Percentiles rank a stretch among this genome's conserved stretches.
These are phyloP conservation scores for Mychonastes homosphaera DNA, from an alignment of 139 green algal species.

Conservation along the genomic window DNA sequence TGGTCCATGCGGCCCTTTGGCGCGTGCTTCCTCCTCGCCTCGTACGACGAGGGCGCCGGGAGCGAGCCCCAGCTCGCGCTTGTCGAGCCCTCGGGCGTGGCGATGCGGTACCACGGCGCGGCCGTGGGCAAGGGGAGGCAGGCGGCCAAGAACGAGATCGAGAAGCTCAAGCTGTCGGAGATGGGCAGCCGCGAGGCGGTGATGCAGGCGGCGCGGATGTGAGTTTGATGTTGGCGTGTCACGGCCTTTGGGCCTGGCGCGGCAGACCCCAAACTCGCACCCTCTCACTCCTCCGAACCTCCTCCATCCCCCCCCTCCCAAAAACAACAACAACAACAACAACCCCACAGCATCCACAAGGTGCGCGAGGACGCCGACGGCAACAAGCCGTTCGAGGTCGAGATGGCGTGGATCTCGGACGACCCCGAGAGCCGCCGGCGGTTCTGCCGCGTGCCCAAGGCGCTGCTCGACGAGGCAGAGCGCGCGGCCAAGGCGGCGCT, in stretches of 20 bases:
- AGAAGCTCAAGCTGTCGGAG: conserved; percentile 89
- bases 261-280: neutral
- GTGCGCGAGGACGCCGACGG: conserved; percentile 92
- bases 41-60: conserved; percentile 63
- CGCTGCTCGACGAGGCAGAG: conserved; percentile 61
- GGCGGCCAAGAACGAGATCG: conserved; percentile 94
- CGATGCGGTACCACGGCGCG: conserved; percentile 79
- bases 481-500: conserved; percentile 66
- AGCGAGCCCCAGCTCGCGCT: conserved; percentile 87
- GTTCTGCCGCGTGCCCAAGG: conserved; percentile 50
- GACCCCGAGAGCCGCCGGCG: conserved; percentile 37
- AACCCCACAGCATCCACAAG: conserved; percentile 56
- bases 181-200: conserved; percentile 83
- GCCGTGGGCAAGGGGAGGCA: conserved; percentile 94
- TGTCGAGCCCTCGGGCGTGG: conserved; percentile 69
- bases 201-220: conserved; percentile 84
- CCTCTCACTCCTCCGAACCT: neutral
- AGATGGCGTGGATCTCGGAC: conserved; percentile 94
- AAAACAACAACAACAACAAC: neutral
- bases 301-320: neutral
- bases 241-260: neutral
- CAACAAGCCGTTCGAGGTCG: conserved; percentile 97
- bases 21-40: conserved; percentile 59
- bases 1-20: conserved; percentile 85
- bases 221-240: neutral